Base-by-base conservation (phyloP, 192 early-diverging fungal genomes). In the Pilaira anomala region DNA sequence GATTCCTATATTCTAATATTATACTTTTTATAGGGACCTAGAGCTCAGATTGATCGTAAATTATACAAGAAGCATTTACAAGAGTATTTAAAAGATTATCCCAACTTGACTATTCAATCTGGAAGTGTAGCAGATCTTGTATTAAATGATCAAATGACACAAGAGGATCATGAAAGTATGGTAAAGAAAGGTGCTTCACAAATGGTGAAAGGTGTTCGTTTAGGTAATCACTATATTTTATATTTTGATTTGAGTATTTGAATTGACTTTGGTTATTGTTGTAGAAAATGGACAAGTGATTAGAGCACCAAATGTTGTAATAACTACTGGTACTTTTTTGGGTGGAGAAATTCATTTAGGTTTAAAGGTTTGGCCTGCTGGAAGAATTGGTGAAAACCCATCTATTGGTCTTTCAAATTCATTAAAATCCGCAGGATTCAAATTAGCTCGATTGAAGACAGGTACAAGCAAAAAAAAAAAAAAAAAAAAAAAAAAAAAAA, bases 341-440 rank as follows among this genome's bases (percentile, higher is more conserved):
- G 76, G 85, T 48, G 91, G 91, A 49, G 89, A 93, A 61, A 93
- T 93, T 60, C 91, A 91, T 71, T 87, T 93, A 45, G 91, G 88
- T 2, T 71, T 82, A 22, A 78, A 81, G 58, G 76, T 78, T 0
- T 91, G 81, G 60, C 87, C 91, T 11, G 78, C 91, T 7, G 91
- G 91, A 6, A 80, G 91, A 33, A 88, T 85, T 24, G 79, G 77
- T 46, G 91, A 93, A 62, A 82, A 84, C 1, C 85, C 91, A 9
- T 88, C 89, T 11, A 78, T 85, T 36, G 89, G 87, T 2, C 70
- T 93, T n/a, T 88, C 91, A 1, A 80, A 88, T 44, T 90, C 91
- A 24, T 69, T 93, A 13, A 79, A 78, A 21, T 70, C 79, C 14
- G 91, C 91, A 22, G 91, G 89, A 4, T 93, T 93, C 57, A 79